Percentiles rank a stretch among this genome's conserved stretches.
Evolutionary conservation across 2,329 filamentous ascomycete genomes (phyloP).

Genomic region (Fusarium azukiicola): DNA sequence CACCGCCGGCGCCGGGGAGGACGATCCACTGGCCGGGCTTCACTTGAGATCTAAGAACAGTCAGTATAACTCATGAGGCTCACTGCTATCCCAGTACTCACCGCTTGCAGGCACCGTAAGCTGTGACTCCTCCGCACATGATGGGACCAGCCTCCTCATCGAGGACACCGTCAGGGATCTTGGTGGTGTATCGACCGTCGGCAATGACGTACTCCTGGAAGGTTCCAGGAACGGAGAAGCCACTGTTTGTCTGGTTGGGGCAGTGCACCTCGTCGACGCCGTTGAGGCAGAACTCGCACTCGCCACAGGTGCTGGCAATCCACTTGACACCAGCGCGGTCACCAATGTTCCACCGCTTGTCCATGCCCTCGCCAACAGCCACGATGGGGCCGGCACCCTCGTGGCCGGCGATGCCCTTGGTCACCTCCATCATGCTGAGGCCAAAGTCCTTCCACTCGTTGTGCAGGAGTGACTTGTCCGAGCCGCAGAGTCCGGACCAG

Average conservation of each 20-base stretch:
- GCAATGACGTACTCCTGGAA: conserved; percentile 95
- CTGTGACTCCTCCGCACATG: conserved; percentile 90
- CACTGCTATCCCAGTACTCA: background rate
- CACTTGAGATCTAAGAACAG: conserved; percentile 72
- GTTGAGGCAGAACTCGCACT: conserved; percentile 89
- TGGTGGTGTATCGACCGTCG: conserved; percentile 89
- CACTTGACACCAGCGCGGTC: conserved; percentile 93
- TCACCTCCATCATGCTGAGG: conserved; percentile 40
- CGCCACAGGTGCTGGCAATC: conserved; percentile 91
- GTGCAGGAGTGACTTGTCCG: conserved; percentile 51
- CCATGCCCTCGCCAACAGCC: conserved; percentile 87
- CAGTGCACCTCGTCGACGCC: conserved; percentile 89
- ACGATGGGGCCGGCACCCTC: conserved; percentile 90
- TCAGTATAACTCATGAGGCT: background rate
- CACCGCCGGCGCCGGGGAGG: conserved; percentile 92
- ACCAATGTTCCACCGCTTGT: conserved; percentile 85
- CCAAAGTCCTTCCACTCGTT: conserved; percentile 53
- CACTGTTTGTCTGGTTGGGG: conserved; percentile 85
- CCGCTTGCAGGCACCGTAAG: conserved; percentile 92
- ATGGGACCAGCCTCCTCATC: conserved; percentile 89
- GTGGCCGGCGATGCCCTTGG: conserved; percentile 81
- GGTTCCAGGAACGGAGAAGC: conserved; percentile 92
- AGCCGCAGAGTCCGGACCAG: conserved; percentile 52
- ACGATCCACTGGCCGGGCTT: conserved; percentile 88
- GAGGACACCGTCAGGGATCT: conserved; percentile 85